Base-by-base conservation (phyloP, 306 rosid species). In the Mimosa bimucronata region DNA sequence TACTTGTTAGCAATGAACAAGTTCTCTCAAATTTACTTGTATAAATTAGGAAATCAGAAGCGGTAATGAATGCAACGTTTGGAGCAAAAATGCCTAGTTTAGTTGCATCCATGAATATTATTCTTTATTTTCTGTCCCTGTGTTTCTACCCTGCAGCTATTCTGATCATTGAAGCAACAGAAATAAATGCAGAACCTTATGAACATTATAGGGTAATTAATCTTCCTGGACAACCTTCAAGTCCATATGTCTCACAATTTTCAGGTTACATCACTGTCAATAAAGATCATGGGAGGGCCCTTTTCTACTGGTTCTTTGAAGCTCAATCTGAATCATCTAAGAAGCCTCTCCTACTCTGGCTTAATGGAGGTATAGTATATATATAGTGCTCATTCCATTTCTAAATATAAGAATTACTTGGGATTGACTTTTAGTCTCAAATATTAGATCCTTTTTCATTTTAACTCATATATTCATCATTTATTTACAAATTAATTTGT, bases 261-360 rank as follows among this genome's bases (percentile, higher is more conserved):
- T 83, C 91, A 64, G 89, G 91, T 67, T 77, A 88, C 64, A 74
- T 88, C 81, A 86, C 77, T 70, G 88, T 88, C 82, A 82, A 86
- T 80, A 73, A 79, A 82, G 83, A 50, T 9, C 85, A 84, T 70
- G 91, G 91, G 7, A 88, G 89, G 57, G 89, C 89, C 74, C 88
- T 88, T 70, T 88, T 88, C 83, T 88, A 86, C 67, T 88, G 89
- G 91, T 88, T 88, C 83, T 84, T 84, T 77, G 89, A 88, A 84
- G 89, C 91, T 88, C 87, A 84, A 66, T 79, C 85, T 82, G 37
- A 86, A 25, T 81, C 89, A 0, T 82, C 87, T 73, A 77, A 84
- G 0, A 88, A 77, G 82, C 91, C 91, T 60, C 84, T 88, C 9
- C 91, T 88, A 71, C 89, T 88, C 45, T 88, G 91, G 91, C 89